phyloP scores from a whole-genome alignment of 345 rosid species.

The Acer yangbiense region DNA sequence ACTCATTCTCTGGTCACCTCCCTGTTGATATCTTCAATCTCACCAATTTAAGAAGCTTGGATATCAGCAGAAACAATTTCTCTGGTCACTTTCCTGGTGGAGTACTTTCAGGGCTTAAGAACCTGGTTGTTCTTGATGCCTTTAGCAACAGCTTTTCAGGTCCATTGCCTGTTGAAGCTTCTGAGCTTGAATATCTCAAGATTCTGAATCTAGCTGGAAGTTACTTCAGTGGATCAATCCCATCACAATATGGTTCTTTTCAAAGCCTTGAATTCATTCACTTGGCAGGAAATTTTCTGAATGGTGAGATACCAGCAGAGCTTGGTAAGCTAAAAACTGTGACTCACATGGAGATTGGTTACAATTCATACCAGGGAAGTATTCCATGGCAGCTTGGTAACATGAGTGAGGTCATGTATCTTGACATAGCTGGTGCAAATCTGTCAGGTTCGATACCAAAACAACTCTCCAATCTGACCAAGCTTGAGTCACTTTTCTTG shows the following conservation, averaged over 20 bases:
- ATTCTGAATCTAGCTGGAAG: conserved; percentile 89
- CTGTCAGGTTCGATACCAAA: conserved; percentile 79
- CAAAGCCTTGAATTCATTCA: conserved; percentile 74
- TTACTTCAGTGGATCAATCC: conserved; percentile 84
- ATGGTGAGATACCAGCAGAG: conserved; percentile 67
- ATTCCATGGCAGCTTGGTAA: conserved; percentile 81
- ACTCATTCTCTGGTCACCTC: conserved; percentile 70
- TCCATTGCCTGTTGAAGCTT: conserved; percentile 58
- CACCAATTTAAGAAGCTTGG: conserved; percentile 59
- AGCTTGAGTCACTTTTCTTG: conserved; percentile 81
- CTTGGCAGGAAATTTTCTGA: conserved; percentile 73
- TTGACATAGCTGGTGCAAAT: conserved; percentile 85
- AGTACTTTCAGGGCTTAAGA: conserved; percentile 45
- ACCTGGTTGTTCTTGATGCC: conserved; percentile 64
- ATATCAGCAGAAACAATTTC: conserved; percentile 85
- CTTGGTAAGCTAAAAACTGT: conserved; percentile 65
- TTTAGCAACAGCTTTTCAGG: conserved; percentile 94
- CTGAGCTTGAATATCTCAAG: conserved; percentile 58
- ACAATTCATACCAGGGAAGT: conserved; percentile 70
- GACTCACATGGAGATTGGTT: conserved; percentile 95
- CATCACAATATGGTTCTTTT: conserved; percentile 69
- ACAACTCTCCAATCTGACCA: conserved; percentile 72
- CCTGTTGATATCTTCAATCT: conserved; percentile 63
- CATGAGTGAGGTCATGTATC: conserved; percentile 76
- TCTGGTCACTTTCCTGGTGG: conserved; percentile 66